A percentile compares a stretch with the other conserved stretches of the same genome.
phyloP scores from a whole-genome alignment of 176 grass and related monocot genomes.

The Avena eriantha region DNA sequence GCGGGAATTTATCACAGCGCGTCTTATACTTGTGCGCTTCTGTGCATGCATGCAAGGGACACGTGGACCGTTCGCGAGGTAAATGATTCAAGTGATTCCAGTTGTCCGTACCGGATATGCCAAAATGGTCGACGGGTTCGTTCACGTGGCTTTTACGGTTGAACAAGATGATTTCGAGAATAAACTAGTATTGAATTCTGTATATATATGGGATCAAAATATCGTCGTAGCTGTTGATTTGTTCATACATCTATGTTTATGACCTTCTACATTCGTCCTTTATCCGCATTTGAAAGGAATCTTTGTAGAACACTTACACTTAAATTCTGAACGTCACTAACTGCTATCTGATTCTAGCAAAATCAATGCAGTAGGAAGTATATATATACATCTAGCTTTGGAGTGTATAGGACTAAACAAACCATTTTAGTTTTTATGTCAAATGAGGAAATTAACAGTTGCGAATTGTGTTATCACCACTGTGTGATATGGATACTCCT shows the following conservation, averaged over 20 bases:
- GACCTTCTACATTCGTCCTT: background rate
- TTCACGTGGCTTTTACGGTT: background rate
- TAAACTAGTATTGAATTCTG: background rate
- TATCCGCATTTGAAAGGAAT: background rate
- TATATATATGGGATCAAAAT: background rate
- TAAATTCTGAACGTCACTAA: background rate
- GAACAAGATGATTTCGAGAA: background rate
- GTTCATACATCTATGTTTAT: background rate
- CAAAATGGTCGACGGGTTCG: background rate
- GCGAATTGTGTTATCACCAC: background rate
- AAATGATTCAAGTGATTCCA: background rate
- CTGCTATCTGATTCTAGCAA: background rate
- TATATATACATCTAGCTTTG: background rate
- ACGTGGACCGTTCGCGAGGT: background rate
- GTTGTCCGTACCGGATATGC: background rate
- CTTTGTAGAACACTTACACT: background rate
- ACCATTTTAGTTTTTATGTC: background rate
- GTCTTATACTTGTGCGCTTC: background rate
- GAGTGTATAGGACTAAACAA: background rate
- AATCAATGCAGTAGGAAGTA: background rate
- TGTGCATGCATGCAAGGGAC: slow-evolving; percentile 16
- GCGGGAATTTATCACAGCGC: background rate
- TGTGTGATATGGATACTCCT: background rate
- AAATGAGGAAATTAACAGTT: background rate
- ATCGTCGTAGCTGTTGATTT: background rate